Base-by-base conservation (phyloP, 805 yeast genomes). In the Komagataella pastoris region DNA sequence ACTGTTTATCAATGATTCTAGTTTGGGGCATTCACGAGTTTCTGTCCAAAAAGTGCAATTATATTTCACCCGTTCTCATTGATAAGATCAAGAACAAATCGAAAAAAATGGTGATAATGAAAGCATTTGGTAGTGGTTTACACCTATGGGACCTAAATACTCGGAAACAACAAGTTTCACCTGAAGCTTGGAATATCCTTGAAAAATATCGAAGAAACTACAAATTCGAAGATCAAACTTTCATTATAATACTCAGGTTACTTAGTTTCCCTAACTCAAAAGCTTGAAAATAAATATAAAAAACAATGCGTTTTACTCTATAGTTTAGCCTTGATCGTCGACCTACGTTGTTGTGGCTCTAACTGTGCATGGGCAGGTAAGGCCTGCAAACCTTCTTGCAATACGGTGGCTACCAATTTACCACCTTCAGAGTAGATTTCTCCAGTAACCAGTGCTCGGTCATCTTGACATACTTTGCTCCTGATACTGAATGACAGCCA, bases 311-410 rank as follows among this genome's bases (percentile, higher is more conserved):
- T 30, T 30, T 5, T 30, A 30, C 40, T 30, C 40, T 30, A 30
- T 30, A 30, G 40, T 30, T 30, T 30, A 30, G 40, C 40, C 40
- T 30, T 30, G 40, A 30, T 30, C 8, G 40, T 30, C 6, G 40
- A 30, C 14, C 8, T 30, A 10, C n/a, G 40, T 30, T 30, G 40
- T 30, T 30, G 40, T 14, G 40, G n/a, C 3, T 30, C 40, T 30
- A 30, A 30, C 40, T 30, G 40, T 30, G 40, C 40, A 30, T 30
- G 40, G 14, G 40, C 48, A 7, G 47, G 68, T 52, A 58, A 58
- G 50, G 59, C 76, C 52, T 67, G 64, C 55, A 81, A 65, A 0
- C 88, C 88, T 62, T 85, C 89, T 63, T 85, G 91, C 7, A 80
- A 62, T 1, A 81, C 71, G 0, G 82, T 74, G 2, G 86, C 85